Evolutionary conservation across 2,329 filamentous ascomycete species (phyloP).

Genomic region (Arthrinium phaeospermum): DNA sequence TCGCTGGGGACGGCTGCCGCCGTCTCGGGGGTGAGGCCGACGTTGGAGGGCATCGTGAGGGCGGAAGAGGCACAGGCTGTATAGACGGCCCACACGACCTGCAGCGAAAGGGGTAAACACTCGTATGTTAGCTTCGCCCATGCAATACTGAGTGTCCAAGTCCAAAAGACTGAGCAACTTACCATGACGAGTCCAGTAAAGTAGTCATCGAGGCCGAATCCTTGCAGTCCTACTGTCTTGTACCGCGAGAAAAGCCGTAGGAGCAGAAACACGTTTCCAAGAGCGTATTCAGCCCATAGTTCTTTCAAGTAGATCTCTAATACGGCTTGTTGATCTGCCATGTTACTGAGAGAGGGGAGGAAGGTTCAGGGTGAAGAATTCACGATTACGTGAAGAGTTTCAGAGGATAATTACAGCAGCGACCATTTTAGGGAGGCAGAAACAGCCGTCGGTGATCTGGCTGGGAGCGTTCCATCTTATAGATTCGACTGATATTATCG

Average conservation of each 20-base stretch:
- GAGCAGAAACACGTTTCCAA: slow-evolving; percentile 20
- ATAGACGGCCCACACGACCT: neutral
- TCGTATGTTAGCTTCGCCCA: neutral
- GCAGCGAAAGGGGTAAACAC: neutral
- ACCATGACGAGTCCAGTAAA: slow-evolving; percentile 20
- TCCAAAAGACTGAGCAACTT: neutral
- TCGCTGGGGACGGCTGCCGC: slow-evolving; percentile 1
- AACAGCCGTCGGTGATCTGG: neutral
- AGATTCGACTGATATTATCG: neutral
- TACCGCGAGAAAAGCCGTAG: slow-evolving; percentile 19
- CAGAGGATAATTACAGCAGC: neutral
- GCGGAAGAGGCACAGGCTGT: neutral
- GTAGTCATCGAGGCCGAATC: slow-evolving; percentile 19
- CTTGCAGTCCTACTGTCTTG: slow-evolving; percentile 17
- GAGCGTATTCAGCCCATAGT: slow-evolving; percentile 21
- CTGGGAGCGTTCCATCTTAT: neutral
- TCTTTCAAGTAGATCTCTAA: neutral
- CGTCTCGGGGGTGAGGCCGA: slow-evolving; percentile 18
- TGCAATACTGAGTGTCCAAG: neutral
- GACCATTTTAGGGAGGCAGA: neutral
- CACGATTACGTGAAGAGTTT: neutral
- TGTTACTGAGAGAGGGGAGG: neutral
- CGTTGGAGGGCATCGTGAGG: neutral
- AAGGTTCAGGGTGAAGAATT: neutral
- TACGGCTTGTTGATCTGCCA: neutral